These are phyloP conservation scores for Kwoniella sp. DNA, from an alignment of 768 basidiomycete genomes.

Conservation along the genomic window DNA sequence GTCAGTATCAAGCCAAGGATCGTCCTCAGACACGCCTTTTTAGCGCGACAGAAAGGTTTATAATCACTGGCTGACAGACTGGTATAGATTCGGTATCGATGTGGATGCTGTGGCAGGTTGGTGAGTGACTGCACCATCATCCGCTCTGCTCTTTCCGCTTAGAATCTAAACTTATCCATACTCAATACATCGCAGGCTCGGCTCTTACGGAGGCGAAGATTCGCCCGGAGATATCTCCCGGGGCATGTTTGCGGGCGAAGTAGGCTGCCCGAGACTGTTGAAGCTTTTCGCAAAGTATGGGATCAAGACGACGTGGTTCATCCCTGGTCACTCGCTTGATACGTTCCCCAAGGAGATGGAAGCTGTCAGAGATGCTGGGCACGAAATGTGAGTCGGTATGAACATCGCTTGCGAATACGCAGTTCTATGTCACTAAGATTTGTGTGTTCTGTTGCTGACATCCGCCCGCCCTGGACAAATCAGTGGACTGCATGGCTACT, in stretches of 20 bases:
- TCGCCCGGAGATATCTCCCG: constrained; percentile 70
- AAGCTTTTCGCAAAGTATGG: constrained; percentile 72
- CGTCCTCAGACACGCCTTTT: background rate
- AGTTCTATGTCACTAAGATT: background rate
- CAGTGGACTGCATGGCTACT: constrained; percentile 69
- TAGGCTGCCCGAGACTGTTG: constrained; percentile 69
- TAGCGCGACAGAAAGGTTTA: background rate
- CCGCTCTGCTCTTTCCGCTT: too few relatives aligned
- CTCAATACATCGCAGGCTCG: constrained; percentile 70
- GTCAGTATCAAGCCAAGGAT: constrained; percentile 2
- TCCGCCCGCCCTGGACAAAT: too few relatives aligned
- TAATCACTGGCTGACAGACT: background rate
- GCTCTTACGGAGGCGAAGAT: constrained; percentile 75
- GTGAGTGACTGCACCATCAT: constrained; percentile 53
- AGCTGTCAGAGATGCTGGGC: constrained; percentile 70
- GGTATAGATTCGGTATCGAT: constrained; percentile 63
- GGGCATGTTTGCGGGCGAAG: constrained; percentile 76
- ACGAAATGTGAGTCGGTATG: constrained; percentile 63
- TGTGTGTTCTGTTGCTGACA: too few relatives aligned
- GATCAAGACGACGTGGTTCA: constrained; percentile 75
- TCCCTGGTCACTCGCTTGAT: constrained; percentile 75
- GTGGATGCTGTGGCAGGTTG: constrained; percentile 79
- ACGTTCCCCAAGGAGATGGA: constrained; percentile 74
- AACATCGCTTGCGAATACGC: too few relatives aligned
- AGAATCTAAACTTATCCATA: too few relatives aligned